Base-by-base conservation (phyloP, 1,139 yeast species). In the Pichia sp. region DNA sequence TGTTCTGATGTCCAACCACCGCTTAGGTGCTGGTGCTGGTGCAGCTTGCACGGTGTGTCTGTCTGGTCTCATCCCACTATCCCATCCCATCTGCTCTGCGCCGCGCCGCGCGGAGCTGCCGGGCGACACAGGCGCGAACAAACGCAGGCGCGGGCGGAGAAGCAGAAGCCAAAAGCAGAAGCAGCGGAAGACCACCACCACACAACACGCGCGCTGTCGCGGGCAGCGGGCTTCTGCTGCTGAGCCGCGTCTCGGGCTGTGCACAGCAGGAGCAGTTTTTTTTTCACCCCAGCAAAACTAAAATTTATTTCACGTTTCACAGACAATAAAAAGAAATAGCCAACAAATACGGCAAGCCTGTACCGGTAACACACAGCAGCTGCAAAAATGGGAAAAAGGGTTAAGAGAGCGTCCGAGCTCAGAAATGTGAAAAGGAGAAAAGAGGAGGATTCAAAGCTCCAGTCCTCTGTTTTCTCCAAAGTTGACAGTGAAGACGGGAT, bases 401-500 rank as follows among this genome's bases (percentile, higher is more conserved):
- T 58, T 10, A 60, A 58, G 42, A 64, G 67, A 52, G 67, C 67
- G 40, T 59, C 58, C 7, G 76, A 72, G 40, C 58, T 61, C 42
- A 58, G 61, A 36, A 55, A 62, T 21, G 63, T 64, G 47, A 69
- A 73, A 50, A 76, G 76, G 57, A 71, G 69, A 54, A 66, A 69
- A 42, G 72, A 69, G 34, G 74, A 71, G 48, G 86, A 81, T 47
- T 54, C 62, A 1, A 55, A 62, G 44, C 66, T 81, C 39, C 41
- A 45, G 17, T 34, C 44, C 6, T 40, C 40, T 14, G 45, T 47
- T 4, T 49, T 49, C 18, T 39, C 41, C 2, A 37, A 25, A 25
- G 38, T 47, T 17, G 48, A 46, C 6, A 36, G 37, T 30, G 45
- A 38, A 14, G 50, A 43, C 24, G 53, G 47, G 30, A 44, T 46